Evolutionary conservation across 148 eudicot genomes (phyloP).

Genomic region (Pharnaceum exiguum): DNA sequence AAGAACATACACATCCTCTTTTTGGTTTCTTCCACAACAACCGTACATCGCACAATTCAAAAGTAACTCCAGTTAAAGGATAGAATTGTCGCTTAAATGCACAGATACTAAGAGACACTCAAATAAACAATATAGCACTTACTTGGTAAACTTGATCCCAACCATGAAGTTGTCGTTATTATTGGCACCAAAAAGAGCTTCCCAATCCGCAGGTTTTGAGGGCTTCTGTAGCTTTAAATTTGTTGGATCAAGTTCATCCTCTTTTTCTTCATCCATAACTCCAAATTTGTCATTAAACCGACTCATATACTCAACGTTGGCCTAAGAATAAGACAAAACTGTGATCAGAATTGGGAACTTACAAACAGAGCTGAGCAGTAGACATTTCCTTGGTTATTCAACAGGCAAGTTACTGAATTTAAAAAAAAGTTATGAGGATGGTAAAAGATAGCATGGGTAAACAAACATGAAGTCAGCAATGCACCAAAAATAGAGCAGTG

Average conservation of each 20-base stretch:
- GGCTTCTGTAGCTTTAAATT: slow-evolving; percentile 33
- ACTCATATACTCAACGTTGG: slow-evolving; percentile 63
- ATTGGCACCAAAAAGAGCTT: slow-evolving; percentile 78
- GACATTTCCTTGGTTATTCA: not conserved
- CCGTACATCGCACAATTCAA: too few relatives aligned
- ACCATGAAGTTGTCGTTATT: slow-evolving; percentile 84
- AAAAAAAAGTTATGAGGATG: too few relatives aligned
- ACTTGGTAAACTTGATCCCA: slow-evolving; percentile 85
- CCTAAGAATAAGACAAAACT: slow-evolving; percentile 40
- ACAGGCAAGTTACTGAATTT: too few relatives aligned
- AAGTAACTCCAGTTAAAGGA: not conserved
- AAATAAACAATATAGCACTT: slow-evolving; percentile 7
- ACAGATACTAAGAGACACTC: not conserved
- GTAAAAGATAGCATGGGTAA: too few relatives aligned
- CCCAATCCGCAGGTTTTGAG: slow-evolving; percentile 72
- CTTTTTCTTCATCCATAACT: slow-evolving; percentile 32
- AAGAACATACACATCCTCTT: too few relatives aligned
- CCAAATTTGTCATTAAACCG: slow-evolving; percentile 72
- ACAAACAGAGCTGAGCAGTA: not conserved
- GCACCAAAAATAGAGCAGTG: too few relatives aligned
- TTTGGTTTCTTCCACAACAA: too few relatives aligned
- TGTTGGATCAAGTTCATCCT: slow-evolving; percentile 28
- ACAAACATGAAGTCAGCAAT: too few relatives aligned
- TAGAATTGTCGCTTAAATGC: not conserved
- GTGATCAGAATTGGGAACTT: slow-evolving; percentile 2